Conservation (phyloP, 192 early-diverging fungal species). For the Coemansia sp. region DNA sequence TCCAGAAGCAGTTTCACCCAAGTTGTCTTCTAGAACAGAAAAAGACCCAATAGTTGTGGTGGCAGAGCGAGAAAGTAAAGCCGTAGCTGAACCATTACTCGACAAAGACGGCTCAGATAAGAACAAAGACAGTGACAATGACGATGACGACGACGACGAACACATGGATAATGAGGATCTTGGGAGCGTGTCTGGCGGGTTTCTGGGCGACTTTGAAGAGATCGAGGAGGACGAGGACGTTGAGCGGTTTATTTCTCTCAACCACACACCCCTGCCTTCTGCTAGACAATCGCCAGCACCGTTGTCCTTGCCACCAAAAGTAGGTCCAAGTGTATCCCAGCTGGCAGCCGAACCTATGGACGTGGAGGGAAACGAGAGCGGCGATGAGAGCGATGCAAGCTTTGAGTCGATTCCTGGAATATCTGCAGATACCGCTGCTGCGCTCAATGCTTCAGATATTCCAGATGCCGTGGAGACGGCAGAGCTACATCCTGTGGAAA, state of each 20-base stretch:
- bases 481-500: not conserved
- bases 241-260: conserved; percentile 47
- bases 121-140: not conserved
- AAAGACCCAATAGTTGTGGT: not conserved
- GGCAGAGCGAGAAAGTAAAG: not conserved
- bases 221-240: conserved; percentile 51
- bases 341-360: not conserved
- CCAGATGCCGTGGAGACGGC: not conserved
- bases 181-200: conserved; percentile 19
- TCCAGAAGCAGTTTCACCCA: no score
- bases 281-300: conserved; percentile 33
- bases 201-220: conserved; percentile 49
- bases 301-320: not conserved
- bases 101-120: not conserved
- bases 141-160: conserved; percentile 11
- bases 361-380: conserved; percentile 22
- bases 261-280: conserved; percentile 34
- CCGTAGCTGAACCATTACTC: not conserved
- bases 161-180: conserved; percentile 9
- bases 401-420: conserved; percentile 35
- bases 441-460: not conserved
- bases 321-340: not conserved
- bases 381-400: conserved; percentile 28
- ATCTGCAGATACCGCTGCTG: not conserved
- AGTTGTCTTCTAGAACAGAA: not conserved